These are phyloP conservation scores for Rosa chinensis DNA, from an alignment of 306 rosid species.

Conservation along the genomic window DNA sequence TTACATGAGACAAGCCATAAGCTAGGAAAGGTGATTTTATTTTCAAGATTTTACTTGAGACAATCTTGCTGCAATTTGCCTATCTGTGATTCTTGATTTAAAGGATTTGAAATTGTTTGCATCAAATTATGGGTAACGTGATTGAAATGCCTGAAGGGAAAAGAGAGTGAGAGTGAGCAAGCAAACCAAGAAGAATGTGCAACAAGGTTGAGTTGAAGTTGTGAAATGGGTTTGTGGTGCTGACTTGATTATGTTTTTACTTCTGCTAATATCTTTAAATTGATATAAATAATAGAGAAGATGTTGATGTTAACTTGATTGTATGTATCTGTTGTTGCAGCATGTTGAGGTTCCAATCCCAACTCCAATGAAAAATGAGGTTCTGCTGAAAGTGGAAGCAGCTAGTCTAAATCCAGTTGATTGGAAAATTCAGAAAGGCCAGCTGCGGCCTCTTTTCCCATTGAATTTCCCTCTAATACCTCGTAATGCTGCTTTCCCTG, in stretches of 20 bases:
- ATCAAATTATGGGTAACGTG: not conserved
- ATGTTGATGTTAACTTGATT: not conserved
- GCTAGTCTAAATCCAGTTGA: constrained; percentile 60
- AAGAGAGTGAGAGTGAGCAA: not conserved
- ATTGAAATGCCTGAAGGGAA: not conserved
- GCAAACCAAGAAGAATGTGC: not conserved
- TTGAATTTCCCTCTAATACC: constrained; percentile 57
- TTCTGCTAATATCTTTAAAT: constrained; percentile 2
- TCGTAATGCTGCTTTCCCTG: constrained; percentile 36
- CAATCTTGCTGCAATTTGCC: not conserved
- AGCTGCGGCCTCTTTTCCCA: constrained; percentile 44
- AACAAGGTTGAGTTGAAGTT: not conserved
- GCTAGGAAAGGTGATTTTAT: not conserved
- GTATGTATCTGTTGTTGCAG: constrained; percentile 33
- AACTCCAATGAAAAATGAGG: constrained; percentile 43
- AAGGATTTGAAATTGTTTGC: not conserved
- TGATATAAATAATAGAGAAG: not conserved
- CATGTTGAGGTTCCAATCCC: constrained; percentile 75
- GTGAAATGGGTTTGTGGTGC: not conserved
- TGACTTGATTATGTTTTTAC: not conserved
- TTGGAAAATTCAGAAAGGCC: constrained; percentile 77
- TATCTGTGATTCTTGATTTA: not conserved
- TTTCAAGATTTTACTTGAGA: not conserved
- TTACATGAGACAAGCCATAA: not conserved
- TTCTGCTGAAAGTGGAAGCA: constrained; percentile 65